Evolutionary conservation across 768 basidiomycete genomes (phyloP).

Genomic region (Pleurotus sapidus): DNA sequence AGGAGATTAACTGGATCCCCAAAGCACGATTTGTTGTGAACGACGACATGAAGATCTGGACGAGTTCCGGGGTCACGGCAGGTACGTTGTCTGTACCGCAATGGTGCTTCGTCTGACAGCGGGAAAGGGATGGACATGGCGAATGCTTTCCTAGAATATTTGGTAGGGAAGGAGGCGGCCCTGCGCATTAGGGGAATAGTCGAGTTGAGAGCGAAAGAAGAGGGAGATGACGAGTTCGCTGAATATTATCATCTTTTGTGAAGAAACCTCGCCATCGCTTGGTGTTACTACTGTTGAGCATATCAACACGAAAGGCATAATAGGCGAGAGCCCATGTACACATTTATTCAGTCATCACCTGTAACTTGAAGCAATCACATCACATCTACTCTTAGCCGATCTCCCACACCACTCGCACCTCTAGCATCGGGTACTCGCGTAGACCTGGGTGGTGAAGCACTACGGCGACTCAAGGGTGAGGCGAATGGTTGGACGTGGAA

Average conservation of each 20-base stretch:
- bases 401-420: background rate
- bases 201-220: background rate
- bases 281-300: too few species aligned
- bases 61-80: slow-evolving; percentile 26
- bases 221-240: background rate
- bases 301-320: too few species aligned
- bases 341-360: too few species aligned
- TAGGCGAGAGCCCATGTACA: too few species aligned
- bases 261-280: background rate
- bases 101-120: background rate
- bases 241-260: slow-evolving; percentile 21
- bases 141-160: slow-evolving; percentile 21
- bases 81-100: slow-evolving; percentile 12
- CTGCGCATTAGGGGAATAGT: background rate
- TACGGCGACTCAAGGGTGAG: slow-evolving; percentile 11
- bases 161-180: slow-evolving; percentile 16
- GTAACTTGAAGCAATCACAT: too few species aligned
- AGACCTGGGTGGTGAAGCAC: slow-evolving; percentile 47
- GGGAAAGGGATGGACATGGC: slow-evolving; percentile 27
- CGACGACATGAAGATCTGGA: slow-evolving; percentile 29
- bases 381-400: too few species aligned
- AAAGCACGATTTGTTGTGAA: slow-evolving; percentile 28
- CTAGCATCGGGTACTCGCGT: slow-evolving; percentile 36
- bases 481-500: background rate
- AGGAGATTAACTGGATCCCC: slow-evolving; percentile 22